Conservation (phyloP, 805 yeast species). For the Schwanniomyces sp. region DNA sequence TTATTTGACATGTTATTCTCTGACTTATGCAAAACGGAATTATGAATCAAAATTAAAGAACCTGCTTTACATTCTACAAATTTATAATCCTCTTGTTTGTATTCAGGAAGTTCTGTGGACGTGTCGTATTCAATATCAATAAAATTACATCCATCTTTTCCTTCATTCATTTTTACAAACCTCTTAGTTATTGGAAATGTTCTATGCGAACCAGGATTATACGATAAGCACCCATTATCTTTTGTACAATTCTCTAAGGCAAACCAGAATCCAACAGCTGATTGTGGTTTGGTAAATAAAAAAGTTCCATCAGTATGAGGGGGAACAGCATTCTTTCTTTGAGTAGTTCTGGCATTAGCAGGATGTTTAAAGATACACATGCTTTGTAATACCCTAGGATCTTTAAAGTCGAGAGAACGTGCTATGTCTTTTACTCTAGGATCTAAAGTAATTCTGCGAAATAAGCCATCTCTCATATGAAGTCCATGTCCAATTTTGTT, state of each 20-base stretch:
- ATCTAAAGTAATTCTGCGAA: conserved; percentile 50
- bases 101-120: conserved; percentile 14
- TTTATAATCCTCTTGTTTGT: conserved; percentile 43
- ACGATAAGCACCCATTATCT: conserved; percentile 68
- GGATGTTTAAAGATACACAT: conserved; percentile 84
- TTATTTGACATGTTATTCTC: conserved; percentile 53
- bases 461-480: conserved; percentile 56
- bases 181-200: conserved; percentile 55
- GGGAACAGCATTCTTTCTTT: conserved; percentile 61
- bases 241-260: conserved; percentile 73
- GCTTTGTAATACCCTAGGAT: conserved; percentile 73
- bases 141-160: conserved; percentile 58
- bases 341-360: conserved; percentile 9
- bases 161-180: conserved; percentile 55
- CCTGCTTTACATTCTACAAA: conserved; percentile 69
- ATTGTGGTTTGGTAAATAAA: conserved; percentile 66
- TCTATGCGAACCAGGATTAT: conserved; percentile 70
- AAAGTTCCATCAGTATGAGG: conserved; percentile 77
- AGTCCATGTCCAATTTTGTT: conserved; percentile 82
- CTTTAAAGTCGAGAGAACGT: conserved; percentile 49
- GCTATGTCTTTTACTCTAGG: conserved; percentile 53
- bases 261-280: conserved; percentile 79
- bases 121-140: conserved; percentile 30
- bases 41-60: conserved; percentile 67
- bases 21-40: conserved; percentile 70